These are phyloP conservation scores for Polygonum maritimum DNA, from an alignment of 148 eudicot species.

Conservation along the genomic window DNA sequence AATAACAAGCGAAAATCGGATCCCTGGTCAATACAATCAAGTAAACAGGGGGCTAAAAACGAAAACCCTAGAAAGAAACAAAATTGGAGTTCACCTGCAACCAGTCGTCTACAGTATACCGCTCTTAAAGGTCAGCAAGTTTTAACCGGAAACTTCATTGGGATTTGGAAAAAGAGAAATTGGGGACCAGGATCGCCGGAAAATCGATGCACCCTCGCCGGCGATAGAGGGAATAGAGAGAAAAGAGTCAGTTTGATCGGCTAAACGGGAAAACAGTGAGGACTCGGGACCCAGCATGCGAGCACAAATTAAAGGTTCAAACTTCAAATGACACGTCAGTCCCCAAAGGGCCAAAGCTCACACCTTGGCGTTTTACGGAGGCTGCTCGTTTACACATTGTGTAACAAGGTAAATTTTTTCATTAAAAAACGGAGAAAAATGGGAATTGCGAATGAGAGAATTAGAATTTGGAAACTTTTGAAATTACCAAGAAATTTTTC, in stretches of 20 bases:
- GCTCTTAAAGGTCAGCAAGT: neutral
- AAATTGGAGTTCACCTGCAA: neutral
- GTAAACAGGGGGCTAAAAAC: neutral
- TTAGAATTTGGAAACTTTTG: no score
- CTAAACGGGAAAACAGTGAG: neutral
- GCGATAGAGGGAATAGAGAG: neutral
- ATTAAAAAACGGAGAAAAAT: no score
- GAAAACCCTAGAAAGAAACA: conserved; percentile 3
- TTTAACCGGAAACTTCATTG: neutral
- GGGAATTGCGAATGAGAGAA: no score
- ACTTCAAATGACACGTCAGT: neutral
- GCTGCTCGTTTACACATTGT: no score
- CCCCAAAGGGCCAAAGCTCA: neutral
- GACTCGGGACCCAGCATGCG: neutral
- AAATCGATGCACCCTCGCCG: neutral
- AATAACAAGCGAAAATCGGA: neutral
- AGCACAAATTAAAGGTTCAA: neutral
- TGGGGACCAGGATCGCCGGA: neutral
- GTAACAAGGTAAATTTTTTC: no score
- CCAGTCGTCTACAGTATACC: neutral
- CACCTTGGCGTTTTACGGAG: neutral
- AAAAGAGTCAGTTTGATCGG: neutral
- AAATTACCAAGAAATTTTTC: no score
- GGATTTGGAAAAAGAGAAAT: neutral
- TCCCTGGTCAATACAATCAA: neutral